Conservation (phyloP, 78 protist species). For the Dictyostelium intermedium region DNA sequence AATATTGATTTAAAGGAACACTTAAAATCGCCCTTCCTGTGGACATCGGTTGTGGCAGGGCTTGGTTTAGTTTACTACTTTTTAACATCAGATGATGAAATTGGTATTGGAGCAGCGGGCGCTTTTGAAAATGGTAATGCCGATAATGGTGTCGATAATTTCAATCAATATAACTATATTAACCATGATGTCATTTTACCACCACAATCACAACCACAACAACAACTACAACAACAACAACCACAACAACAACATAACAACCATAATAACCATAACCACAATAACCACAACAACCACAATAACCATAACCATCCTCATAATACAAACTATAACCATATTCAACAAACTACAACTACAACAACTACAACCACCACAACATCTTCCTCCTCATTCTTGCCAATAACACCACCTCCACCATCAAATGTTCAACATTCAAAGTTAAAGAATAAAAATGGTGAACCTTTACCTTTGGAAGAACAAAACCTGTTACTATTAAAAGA, state of each 20-base stretch:
- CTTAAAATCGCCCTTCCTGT: constrained; percentile 6
- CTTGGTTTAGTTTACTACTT: constrained; percentile 29
- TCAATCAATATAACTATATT: neutral
- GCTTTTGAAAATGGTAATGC: neutral
- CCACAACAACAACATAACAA: neutral
- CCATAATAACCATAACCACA: neutral
- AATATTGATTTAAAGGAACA: constrained; percentile 39
- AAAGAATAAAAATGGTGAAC: constrained; percentile 8
- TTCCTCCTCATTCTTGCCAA: neutral
- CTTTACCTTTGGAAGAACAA: constrained; percentile 53
- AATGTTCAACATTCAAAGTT: neutral
- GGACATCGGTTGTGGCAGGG: constrained; percentile 17
- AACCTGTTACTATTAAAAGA: constrained; percentile 32
- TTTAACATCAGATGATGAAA: constrained; percentile 5
- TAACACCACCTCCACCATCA: constrained; percentile 22
- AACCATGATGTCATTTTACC: neutral
- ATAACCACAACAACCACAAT: neutral
- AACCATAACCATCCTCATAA: neutral
- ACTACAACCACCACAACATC: constrained; percentile 7
- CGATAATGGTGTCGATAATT: neutral
- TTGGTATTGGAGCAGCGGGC: neutral
- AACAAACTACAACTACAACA: neutral
- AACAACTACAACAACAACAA: neutral
- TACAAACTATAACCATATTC: neutral
- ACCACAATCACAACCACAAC: neutral